Base-by-base conservation (phyloP, 805 yeast genomes). In the Candida ortonii region DNA sequence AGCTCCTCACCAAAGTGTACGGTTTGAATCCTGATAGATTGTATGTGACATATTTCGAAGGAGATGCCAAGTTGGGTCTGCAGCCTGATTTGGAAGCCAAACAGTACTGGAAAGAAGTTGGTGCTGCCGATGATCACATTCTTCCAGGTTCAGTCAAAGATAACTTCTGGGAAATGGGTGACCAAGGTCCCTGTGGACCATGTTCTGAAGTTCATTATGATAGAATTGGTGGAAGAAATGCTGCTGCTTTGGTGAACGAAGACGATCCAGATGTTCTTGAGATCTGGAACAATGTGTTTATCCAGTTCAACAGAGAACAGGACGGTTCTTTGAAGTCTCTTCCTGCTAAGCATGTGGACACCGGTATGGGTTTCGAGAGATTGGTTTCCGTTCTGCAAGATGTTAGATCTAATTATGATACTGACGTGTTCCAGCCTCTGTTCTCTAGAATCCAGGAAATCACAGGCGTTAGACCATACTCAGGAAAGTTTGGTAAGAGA, bases 161-260 rank as follows among this genome's bases (percentile, higher is more conserved):
- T 62, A 93, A 93, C 67, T 93, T 93, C 65, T 93, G 99, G 99
- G 99, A 93, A 70, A 93, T 93, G 99, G 99, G 99, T 53, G 99
- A 94, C 58, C 97, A 90, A 70, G 99, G 99, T 49, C 99, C 99
- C 30, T 93, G 99, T 71, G 99, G 99, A 44, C 99, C 99, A 33
- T 94, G 98, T 68, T 84, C 95, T 16, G 99, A 93, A 65, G 76
- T 93, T 50, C 99, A 93, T 64, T 93, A 87, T 62, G 99, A 93
- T 65, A 80, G 98, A 67, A 88, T 93, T 47, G 98, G 98, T 47
- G 97, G 97, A 39, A 82, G 99, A 71, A 90, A 93, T 57, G 98
- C 97, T 36, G 71, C 97, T 13, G 53, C 65, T 44, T 71, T 94
- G 46, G 99, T 93, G 52, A 93, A 93, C 61, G 78, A 77, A 79